Base-by-base conservation (phyloP, 2,329 filamentous ascomycete species). In the Fusarium stilboides region DNA sequence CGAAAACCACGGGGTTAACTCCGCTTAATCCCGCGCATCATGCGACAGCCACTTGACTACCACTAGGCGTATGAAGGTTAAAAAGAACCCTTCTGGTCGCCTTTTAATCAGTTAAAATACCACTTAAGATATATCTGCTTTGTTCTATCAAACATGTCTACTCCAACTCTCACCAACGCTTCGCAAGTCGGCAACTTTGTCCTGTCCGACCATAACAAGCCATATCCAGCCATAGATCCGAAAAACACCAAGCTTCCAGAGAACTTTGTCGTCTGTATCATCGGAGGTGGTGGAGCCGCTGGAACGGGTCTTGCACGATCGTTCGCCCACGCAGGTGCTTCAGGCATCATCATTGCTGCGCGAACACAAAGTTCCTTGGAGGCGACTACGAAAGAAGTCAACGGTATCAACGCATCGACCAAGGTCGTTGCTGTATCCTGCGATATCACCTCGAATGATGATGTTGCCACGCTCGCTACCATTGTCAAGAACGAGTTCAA, bases 241-340 rank as follows among this genome's bases (percentile, higher is more conserved):
- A 4, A 1, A 6, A 44, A 19, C 2, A 6, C 20, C 2, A 2
- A 33, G 10, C 15, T 63, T 0, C 13, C 37, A 8, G 3, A 39
- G 0, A 20, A 9, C 0, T 63, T 42, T 6, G 60, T 49, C 3
- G 31, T 63, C 0, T 63, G 60, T 3, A 57, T 63, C 8, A 63
- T 63, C 1, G 60, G 60, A 13, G 60, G 49, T 12, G 60, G 60
- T 4, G 60, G 60, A 2, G 60, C 60, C 2, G 49, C 60, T 10
- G 60, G 60, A 4, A 33, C 58, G 0, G 60, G 49, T 0, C 6
- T 63, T 3, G 49, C 58, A 5, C 56, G 49, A 5, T 63, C 60
- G 2, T 63, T 63, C 10, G 43, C 49, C 2, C 26, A 28, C 13
- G 60, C 58, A 6, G 49, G 58, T 1, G 43, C 20, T 3, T 43